These are phyloP conservation scores for Cytospora chrysosperma DNA, from an alignment of 2,329 filamentous ascomycete species.

Conservation along the genomic window DNA sequence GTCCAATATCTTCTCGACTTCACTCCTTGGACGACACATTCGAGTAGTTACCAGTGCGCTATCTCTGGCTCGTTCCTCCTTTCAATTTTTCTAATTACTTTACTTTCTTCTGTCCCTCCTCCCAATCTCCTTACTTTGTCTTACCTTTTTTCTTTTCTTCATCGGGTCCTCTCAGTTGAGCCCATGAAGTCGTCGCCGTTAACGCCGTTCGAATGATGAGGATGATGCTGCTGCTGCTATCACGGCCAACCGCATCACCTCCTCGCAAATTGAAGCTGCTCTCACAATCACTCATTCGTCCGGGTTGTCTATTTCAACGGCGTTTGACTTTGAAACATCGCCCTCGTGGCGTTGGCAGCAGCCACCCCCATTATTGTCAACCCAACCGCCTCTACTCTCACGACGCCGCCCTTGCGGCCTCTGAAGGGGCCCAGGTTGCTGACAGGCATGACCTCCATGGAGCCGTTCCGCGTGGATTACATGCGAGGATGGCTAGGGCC, in stretches of 20 bases:
- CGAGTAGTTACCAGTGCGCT: no score
- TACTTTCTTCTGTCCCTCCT: no score
- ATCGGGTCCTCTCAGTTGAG: no score
- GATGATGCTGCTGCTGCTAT: background rate
- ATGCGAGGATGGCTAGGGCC: background rate
- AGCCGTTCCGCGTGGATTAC: background rate
- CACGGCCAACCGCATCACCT: background rate
- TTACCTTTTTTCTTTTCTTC: no score
- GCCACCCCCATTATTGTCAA: background rate
- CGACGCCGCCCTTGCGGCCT: background rate
- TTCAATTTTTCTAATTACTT: no score
- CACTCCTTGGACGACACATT: no score
- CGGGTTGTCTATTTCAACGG: background rate
- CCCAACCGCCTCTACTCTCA: background rate
- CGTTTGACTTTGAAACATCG: background rate
- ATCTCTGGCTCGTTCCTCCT: no score
- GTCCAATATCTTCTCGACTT: no score
- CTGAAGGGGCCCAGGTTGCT: background rate
- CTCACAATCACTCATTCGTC: background rate
- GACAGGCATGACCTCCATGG: background rate
- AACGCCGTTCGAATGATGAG: background rate
- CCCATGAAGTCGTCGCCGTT: background rate
- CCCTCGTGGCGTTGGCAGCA: background rate
- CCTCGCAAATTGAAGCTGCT: background rate
- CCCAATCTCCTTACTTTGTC: no score